Conservation (phyloP, 1,284 basidiomycete species). For the Ganoderma sp. region DNA sequence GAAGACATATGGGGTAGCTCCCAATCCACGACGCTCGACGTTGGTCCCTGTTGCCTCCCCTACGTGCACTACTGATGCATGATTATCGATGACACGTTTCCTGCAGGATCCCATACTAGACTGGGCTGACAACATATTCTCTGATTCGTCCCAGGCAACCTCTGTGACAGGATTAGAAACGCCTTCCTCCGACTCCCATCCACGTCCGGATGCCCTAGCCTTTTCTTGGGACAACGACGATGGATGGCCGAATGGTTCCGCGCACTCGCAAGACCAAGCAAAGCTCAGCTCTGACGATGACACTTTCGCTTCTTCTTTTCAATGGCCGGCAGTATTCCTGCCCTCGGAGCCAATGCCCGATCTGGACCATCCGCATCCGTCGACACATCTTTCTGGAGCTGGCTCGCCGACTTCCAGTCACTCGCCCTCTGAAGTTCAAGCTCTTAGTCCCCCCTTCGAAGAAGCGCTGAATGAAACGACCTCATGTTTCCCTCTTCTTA, state of each 20-base stretch:
- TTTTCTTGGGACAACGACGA: background rate
- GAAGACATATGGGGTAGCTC: slow-evolving; percentile 30
- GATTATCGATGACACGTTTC: slow-evolving; percentile 1
- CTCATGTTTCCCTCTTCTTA: slow-evolving; percentile 19
- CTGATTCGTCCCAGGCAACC: slow-evolving; percentile 6
- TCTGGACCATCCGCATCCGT: background rate
- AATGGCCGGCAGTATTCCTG: background rate
- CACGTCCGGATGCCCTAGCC: slow-evolving; percentile 1
- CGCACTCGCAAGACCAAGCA: slow-evolving; percentile 3
- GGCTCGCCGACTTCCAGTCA: slow-evolving; percentile 4
- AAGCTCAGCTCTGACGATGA: background rate
- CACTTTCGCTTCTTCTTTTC: background rate
- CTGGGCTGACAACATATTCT: slow-evolving; percentile 8
- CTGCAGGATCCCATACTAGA: slow-evolving; percentile 20
- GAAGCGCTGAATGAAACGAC: slow-evolving; percentile 14
- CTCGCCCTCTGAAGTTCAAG: slow-evolving; percentile 4
- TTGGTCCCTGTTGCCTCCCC: slow-evolving; percentile 16
- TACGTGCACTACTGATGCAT: slow-evolving; percentile 8
- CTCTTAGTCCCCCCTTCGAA: slow-evolving; percentile 4
- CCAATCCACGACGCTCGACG: slow-evolving; percentile 27
- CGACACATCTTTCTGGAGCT: background rate
- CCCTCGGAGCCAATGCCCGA: background rate
- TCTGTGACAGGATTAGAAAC: background rate
- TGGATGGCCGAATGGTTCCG: slow-evolving; percentile 16
- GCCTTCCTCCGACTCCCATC: slow-evolving; percentile 12